Base-by-base conservation (phyloP, 345 rosid genomes). In the Conringia planisiliqua region DNA sequence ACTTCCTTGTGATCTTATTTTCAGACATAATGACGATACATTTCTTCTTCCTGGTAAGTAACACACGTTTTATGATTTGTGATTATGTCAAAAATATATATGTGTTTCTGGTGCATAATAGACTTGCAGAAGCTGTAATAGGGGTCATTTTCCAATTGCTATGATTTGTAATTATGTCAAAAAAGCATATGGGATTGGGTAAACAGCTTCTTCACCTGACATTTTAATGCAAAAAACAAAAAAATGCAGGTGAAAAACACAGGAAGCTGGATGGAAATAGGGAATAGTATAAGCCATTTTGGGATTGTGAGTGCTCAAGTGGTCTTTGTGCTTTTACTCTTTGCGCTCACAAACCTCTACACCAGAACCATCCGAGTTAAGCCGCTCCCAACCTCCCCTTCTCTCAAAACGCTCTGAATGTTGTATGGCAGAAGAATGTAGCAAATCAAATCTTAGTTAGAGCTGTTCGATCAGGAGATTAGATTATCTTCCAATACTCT, bases 221-320 rank as follows among this genome's bases (percentile, higher is more conserved):
- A 35, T 24, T 9, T 26, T 38, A 44, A 51, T 36, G 47, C 16
- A 36, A 57, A 57, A 71, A 2, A 7, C 29, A 12, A 30, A 39
- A 10, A n/a, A 7, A 0, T 2, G 29, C 88, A 93, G 98, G 97
- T 94, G 43, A 81, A 79, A 59, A 91, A 89, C 71, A 89, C 90
- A 8, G 97, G 97, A 78, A 94, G 98, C 74, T 94, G 98, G 98
- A 94, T 91, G 98, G 98, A 94, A 55, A 94, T 94, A 0, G 97
- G 98, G 35, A 94, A 91, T 75, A 88, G 92, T 85, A 93, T 93
- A 75, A 93, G 98, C 82, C 97, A 93, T 74, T 91, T 91, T 62
- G 97, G 98, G 70, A 91, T 91, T 0, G 80, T 89, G 92, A 94
- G 98, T 70, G 98, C 98, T 10, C 98, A 91, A 81, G 98, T 93